These are phyloP conservation scores for Endoconidiophora polonica DNA, from an alignment of 2,329 filamentous ascomycete genomes.

Conservation along the genomic window DNA sequence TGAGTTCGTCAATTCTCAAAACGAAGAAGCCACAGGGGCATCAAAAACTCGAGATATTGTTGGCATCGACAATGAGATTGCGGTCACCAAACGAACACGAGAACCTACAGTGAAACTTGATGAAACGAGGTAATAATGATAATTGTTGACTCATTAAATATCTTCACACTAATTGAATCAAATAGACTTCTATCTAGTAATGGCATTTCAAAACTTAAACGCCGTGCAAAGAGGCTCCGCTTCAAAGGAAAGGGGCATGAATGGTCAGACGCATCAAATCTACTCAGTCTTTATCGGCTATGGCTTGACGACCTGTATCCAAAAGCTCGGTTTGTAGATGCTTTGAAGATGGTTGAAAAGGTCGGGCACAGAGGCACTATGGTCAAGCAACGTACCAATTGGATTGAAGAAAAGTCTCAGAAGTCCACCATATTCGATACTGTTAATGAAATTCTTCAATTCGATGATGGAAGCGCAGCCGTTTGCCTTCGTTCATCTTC, in stretches of 20 bases:
- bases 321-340: conserved; percentile 84
- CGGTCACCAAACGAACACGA: conserved; percentile 58
- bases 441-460: conserved; percentile 16
- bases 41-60: conserved; percentile 30
- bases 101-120: conserved; percentile 71
- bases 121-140: conserved; percentile 43
- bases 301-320: conserved; percentile 96
- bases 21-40: conserved; percentile 3
- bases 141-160: neutral
- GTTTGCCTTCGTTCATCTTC: too few relatives aligned
- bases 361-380: conserved; percentile 71
- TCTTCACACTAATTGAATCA: neutral
- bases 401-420: conserved; percentile 61
- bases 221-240: conserved; percentile 52
- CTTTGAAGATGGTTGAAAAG: conserved; percentile 80
- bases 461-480: neutral
- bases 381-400: conserved; percentile 56
- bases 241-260: conserved; percentile 93
- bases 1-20: too few relatives aligned
- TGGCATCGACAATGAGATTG: conserved; percentile 75
- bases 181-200: conserved; percentile 59
- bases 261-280: conserved; percentile 68
- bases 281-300: conserved; percentile 82
- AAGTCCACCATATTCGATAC: conserved; percentile 21
- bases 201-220: conserved; percentile 69